Evolutionary conservation across 495 filamentous ascomycete genomes (phyloP), one percentile per base, ranked within the genome.

Genomic region (Achaetomiella virescens): DNA sequence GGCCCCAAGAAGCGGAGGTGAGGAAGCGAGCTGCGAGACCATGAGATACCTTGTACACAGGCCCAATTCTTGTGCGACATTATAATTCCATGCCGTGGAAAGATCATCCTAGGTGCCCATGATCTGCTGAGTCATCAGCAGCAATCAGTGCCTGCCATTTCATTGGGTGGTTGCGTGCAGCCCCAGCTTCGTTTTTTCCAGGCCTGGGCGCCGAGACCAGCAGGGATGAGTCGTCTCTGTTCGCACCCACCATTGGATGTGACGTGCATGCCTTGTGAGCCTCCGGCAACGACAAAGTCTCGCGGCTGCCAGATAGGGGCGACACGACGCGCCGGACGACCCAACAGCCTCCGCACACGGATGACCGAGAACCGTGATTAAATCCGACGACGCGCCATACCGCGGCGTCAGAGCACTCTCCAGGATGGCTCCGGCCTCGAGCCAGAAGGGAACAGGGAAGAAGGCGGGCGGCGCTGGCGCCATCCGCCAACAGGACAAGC

Each of bases 391-490:
- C 48, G 36, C 49, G 27, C 12, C 11, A 47, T 22, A n/a, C 22
- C 24, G 47, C 41, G 36, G 27, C 25, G 47, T 10, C 33, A 21
- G 21, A 40, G 21, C 7, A 15, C 36, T 1, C 48, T 21, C 48
- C 35, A 62, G 37, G 48, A 81, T 79, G 78, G 75, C 79, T 62
- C 77, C 77, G 17, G 66, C 68, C 24, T 74, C 73, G 41, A 76
- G 79, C 54, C 79, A 81, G 66, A 91, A 91, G 71, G 85, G 88
- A 56, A 90, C 89, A 58, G 81, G 85, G 61, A 90, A 90, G 79
- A 84, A 82, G 63, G 76, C 71, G 55, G 77, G 75, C 27, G 27
- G 27, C 52, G 71, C 84, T 54, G 84, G 84, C 61, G 80, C 75
- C 45, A 84, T 89, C 54, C 84, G 82, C 45, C 64, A 68, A 35